phyloP scores from a whole-genome alignment of 2,329 filamentous ascomycete genomes.

The Leptosphaerulina australis region DNA sequence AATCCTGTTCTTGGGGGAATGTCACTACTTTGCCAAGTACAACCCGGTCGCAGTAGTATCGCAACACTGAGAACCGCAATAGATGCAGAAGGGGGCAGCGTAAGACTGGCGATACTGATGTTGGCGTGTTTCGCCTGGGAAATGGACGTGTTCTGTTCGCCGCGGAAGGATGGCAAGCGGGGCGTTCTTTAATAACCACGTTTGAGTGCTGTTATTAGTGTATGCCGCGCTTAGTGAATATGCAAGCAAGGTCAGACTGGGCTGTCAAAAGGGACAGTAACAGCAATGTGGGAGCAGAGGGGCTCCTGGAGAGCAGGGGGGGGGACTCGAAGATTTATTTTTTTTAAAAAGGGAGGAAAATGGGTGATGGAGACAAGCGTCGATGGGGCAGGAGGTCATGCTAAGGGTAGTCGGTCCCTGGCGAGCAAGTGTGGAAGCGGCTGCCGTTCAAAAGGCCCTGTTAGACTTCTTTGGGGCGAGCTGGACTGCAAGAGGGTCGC shows the following conservation, averaged over 20 bases:
- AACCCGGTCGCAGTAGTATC: conserved; percentile 2
- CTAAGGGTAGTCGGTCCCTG: conserved; percentile 17
- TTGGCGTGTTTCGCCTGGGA: conserved; percentile 33
- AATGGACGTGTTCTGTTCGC: conserved; percentile 24
- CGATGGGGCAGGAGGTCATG: conserved; percentile 9
- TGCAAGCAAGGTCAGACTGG: conserved; percentile 11
- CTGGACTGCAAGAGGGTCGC: conserved; percentile 4
- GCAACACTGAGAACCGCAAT: conserved; percentile 5
- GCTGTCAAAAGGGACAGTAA: conserved; percentile 7
- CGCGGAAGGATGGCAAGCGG: conserved; percentile 25
- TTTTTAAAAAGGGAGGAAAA: conserved; percentile 18
- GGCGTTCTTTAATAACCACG: conserved; percentile 25
- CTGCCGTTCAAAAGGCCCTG: conserved; percentile 12
- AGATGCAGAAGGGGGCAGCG: conserved; percentile 26
- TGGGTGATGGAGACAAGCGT: conserved; percentile 17
- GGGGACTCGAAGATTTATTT: conserved; percentile 6
- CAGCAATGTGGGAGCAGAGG: conserved; percentile 14
- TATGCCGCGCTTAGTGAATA: conserved; percentile 25
- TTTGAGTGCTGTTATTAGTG: conserved; percentile 24
- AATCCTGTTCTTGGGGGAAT: conserved; percentile 26
- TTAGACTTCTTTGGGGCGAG: conserved; percentile 1
- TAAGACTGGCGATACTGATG: conserved; percentile 45
- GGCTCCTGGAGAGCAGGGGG: conserved; percentile 2
- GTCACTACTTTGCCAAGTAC: conserved; percentile 15
- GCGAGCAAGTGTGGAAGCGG: conserved; percentile 3